phyloP scores from a whole-genome alignment of 2,329 filamentous ascomycete genomes.

The Curvularia hawaiiensis region DNA sequence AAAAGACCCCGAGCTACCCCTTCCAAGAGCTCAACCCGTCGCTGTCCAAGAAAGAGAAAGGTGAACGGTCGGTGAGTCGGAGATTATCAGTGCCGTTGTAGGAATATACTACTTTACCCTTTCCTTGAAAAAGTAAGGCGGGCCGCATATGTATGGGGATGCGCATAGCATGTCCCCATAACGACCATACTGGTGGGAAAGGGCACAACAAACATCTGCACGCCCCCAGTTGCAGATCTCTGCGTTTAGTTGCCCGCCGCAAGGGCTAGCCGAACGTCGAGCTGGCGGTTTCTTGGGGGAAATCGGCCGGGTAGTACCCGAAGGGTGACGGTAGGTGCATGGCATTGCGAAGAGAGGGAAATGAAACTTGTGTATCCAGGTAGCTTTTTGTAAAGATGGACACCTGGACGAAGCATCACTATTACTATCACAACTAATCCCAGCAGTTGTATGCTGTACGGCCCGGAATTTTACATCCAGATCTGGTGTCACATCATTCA shows the following conservation, averaged over 20 bases:
- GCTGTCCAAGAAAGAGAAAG: not conserved
- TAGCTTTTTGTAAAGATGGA: not conserved
- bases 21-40: not conserved
- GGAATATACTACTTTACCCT: not conserved
- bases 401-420: not conserved
- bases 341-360: not conserved
- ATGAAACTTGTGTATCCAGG: not conserved
- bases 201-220: not conserved
- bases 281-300: conserved; percentile 1
- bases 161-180: not conserved
- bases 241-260: conserved; percentile 3
- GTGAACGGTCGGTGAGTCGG: conserved; percentile 26
- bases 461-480: not conserved
- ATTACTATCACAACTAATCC: not conserved
- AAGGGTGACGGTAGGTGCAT: conserved; percentile 10
- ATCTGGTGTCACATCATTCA: conserved; percentile 1
- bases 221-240: not conserved
- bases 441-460: not conserved
- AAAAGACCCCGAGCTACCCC: not conserved
- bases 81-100: conserved; percentile 23
- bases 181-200: not conserved
- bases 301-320: conserved; percentile 18
- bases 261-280: conserved; percentile 3
- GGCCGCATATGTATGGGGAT: not conserved
- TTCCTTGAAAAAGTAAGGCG: not conserved